phyloP scores from a whole-genome alignment of 2,329 filamentous ascomycete species.

The Metarhizium guizhouense region DNA sequence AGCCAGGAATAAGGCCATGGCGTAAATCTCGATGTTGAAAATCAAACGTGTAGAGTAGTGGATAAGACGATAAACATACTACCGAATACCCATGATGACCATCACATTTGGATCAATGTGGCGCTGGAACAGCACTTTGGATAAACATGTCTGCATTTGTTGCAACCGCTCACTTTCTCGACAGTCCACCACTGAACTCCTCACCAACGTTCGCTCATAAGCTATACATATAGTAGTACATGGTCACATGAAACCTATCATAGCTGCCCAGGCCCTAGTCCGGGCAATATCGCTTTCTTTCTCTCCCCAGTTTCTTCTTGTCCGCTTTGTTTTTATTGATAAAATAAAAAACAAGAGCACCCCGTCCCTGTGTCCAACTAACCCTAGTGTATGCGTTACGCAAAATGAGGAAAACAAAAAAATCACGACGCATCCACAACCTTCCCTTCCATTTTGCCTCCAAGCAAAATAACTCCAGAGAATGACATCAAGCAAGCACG shows the following conservation, averaged over 20 bases:
- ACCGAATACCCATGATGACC: neutral
- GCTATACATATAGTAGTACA: conserved; percentile 8
- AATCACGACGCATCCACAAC: neutral
- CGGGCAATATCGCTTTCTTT: neutral
- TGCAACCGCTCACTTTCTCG: conserved; percentile 1
- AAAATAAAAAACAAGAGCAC: neutral
- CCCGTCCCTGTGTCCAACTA: neutral
- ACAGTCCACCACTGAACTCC: neutral
- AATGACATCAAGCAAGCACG: neutral
- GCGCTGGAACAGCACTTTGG: neutral
- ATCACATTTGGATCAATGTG: neutral
- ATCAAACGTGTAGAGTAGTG: neutral
- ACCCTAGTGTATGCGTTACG: neutral
- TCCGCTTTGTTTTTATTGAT: neutral
- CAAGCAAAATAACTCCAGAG: neutral
- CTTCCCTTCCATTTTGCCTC: neutral
- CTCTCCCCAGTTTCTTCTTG: neutral
- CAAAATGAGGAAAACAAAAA: neutral
- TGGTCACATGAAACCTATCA: conserved; percentile 1
- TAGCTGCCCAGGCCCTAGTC: neutral
- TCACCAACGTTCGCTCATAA: neutral
- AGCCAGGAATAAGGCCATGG: conserved; percentile 16
- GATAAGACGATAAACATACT: neutral
- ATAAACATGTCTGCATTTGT: neutral
- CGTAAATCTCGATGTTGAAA: neutral